Evolutionary conservation across 495 filamentous ascomycete species (phyloP).

Genomic region (Aspergillus ellipticus): DNA sequence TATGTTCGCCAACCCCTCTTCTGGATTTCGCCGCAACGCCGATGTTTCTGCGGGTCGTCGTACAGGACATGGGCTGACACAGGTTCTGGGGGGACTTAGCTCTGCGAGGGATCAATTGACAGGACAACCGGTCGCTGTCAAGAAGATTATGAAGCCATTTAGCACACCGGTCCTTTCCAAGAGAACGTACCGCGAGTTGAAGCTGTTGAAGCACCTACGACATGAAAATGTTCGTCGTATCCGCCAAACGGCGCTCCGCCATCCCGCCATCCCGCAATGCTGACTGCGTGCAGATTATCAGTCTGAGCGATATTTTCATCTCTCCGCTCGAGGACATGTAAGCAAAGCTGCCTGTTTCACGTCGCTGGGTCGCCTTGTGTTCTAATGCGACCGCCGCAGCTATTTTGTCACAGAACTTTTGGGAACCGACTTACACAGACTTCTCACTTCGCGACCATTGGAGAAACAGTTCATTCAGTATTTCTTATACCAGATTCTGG

Average conservation of each 20-base stretch:
- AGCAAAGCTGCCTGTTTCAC: slow-evolving; percentile 24
- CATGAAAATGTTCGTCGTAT: slow-evolving; percentile 80
- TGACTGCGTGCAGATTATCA: slow-evolving; percentile 71
- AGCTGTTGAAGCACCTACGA: slow-evolving; percentile 91
- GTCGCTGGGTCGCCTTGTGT: neutral
- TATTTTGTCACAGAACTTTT: slow-evolving; percentile 98
- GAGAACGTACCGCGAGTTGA: slow-evolving; percentile 94
- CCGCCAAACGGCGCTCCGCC: neutral
- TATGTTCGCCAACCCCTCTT: slow-evolving; percentile 44
- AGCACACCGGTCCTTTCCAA: slow-evolving; percentile 97
- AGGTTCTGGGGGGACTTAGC: slow-evolving; percentile 42
- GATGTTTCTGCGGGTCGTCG: neutral
- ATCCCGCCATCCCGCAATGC: neutral
- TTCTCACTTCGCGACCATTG: slow-evolving; percentile 90
- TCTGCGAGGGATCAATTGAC: slow-evolving; percentile 98
- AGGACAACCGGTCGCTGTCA: slow-evolving; percentile 89
- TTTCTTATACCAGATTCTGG: slow-evolving; percentile 98
- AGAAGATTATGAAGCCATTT: slow-evolving; percentile 99
- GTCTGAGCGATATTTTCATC: slow-evolving; percentile 98
- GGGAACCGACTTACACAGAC: slow-evolving; percentile 91
- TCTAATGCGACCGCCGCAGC: slow-evolving; percentile 44
- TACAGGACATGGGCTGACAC: slow-evolving; percentile 2
- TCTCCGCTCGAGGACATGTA: slow-evolving; percentile 98
- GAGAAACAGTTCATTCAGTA: slow-evolving; percentile 99
- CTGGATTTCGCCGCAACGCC: slow-evolving; percentile 9